Conservation (phyloP, 2,329 filamentous ascomycete species). For the Stachybotrys echinatus region DNA sequence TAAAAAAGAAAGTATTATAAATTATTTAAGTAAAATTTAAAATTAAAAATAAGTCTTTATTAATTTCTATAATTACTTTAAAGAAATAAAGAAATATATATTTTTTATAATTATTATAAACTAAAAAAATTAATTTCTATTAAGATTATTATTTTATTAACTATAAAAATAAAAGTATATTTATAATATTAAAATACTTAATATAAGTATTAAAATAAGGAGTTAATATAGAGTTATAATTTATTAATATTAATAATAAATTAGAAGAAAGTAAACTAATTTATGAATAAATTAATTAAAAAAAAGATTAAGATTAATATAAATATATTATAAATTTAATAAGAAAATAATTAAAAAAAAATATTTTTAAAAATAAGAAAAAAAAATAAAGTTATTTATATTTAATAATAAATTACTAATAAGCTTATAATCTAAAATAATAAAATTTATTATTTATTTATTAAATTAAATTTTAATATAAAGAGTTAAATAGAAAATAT, state of each 20-base stretch:
- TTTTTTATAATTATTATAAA: too few species aligned
- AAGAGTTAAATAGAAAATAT: background rate
- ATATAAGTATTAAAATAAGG: constrained; percentile 2
- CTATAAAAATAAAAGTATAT: background rate
- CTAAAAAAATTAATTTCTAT: too few species aligned
- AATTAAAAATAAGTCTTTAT: background rate
- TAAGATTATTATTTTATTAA: too few species aligned
- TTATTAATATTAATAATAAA: constrained; percentile 1
- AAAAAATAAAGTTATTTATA: too few species aligned
- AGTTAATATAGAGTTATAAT: too few species aligned
- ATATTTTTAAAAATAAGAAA: too few species aligned
- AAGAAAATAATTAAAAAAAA: too few species aligned
- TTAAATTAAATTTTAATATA: constrained; percentile 2
- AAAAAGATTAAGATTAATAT: constrained; percentile 2
- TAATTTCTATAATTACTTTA: too few species aligned
- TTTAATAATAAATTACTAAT: constrained; percentile 1
- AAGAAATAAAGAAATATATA: too few species aligned
- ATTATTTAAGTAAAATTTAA: background rate
- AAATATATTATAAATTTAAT: too few species aligned
- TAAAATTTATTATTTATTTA: too few species aligned
- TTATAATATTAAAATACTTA: background rate
- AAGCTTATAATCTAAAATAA: constrained; percentile 1
- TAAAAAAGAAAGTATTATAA: background rate
- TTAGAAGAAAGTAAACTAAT: too few species aligned
- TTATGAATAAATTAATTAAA: constrained; percentile 3